phyloP scores from a whole-genome alignment of 257 asterid genomes.

The Coffea canephora region DNA sequence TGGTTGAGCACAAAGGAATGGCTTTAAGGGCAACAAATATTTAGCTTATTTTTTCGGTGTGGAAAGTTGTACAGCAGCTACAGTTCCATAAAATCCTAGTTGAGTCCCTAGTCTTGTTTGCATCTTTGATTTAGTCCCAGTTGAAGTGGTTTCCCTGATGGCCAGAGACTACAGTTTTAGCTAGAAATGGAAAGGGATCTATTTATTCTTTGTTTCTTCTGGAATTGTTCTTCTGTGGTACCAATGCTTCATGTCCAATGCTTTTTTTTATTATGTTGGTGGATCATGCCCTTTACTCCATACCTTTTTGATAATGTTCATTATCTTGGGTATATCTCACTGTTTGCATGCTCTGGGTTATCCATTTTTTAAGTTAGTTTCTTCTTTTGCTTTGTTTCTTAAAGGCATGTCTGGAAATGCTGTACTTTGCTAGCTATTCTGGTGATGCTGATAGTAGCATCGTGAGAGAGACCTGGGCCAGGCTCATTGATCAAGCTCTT shows the following conservation, averaged over 20 bases:
- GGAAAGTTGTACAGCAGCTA: background rate
- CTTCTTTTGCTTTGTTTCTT: constrained; percentile 16
- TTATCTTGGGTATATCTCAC: background rate
- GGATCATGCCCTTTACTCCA: background rate
- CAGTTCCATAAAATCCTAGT: background rate
- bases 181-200: background rate
- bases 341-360: background rate
- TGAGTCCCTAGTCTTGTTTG: background rate
- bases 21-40: background rate
- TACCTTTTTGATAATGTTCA: background rate
- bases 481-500: constrained; percentile 92
- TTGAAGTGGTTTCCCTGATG: background rate
- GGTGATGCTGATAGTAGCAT: constrained; percentile 95
- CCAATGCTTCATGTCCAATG: background rate
- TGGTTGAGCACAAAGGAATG: background rate
- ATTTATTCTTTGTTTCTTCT: background rate
- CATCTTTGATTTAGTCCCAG: background rate
- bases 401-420: constrained; percentile 91
- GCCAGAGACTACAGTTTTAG: background rate
- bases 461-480: constrained; percentile 89
- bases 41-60: background rate
- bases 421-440: constrained; percentile 91
- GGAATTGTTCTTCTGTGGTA: background rate
- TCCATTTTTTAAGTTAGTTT: background rate
- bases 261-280: background rate